Evolutionary conservation across 2,329 filamentous ascomycete species (phyloP).

Genomic region (Pseudogymnoascus sp.): DNA sequence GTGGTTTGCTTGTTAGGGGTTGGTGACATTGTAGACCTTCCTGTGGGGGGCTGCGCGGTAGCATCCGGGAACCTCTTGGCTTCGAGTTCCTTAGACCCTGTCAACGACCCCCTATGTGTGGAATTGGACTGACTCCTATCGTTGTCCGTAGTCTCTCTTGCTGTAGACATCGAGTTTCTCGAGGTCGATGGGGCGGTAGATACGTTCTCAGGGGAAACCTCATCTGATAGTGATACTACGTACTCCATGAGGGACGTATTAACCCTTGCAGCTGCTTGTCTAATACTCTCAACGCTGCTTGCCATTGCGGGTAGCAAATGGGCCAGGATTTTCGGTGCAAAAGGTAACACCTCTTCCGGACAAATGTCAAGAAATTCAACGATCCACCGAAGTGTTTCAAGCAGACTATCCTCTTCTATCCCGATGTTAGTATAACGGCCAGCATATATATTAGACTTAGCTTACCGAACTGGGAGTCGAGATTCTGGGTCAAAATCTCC

Average conservation of each 20-base stretch:
- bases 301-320: conserved; percentile 92
- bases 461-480: conserved; percentile 73
- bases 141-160: conserved; percentile 29
- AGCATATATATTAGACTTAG: not conserved
- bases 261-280: conserved; percentile 79
- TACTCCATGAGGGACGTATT: conserved; percentile 91
- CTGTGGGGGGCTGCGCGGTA: conserved; percentile 40
- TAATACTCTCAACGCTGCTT: conserved; percentile 81
- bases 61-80: conserved; percentile 49
- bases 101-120: conserved; percentile 33
- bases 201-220: conserved; percentile 38
- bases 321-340: conserved; percentile 85
- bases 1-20: conserved; percentile 36
- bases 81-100: conserved; percentile 42
- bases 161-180: conserved; percentile 38
- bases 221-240: conserved; percentile 82
- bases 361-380: conserved; percentile 96
- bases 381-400: conserved; percentile 91
- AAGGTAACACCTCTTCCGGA: conserved; percentile 90
- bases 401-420: conserved; percentile 79
- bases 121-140: conserved; percentile 29
- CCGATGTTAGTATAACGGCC: not conserved
- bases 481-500: conserved; percentile 82
- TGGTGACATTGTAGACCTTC: conserved; percentile 20
- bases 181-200: conserved; percentile 32